These are phyloP conservation scores for Mesotaenium endlicherianum DNA, from an alignment of 139 green algal genomes.

Conservation along the genomic window DNA sequence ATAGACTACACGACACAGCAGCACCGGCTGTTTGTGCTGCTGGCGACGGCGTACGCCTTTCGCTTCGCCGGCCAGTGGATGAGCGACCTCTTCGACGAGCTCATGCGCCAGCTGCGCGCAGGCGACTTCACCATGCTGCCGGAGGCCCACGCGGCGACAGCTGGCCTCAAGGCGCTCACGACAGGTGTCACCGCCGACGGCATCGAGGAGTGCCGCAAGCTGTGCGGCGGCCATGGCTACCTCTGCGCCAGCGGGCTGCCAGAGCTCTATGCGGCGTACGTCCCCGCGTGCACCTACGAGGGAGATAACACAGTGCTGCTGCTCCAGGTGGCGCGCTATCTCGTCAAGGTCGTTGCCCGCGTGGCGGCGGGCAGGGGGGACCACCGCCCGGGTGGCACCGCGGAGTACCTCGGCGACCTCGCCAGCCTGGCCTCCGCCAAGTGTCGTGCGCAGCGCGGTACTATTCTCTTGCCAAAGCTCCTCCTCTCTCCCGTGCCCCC, in stretches of 20 bases:
- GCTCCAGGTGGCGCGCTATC: constrained; percentile 42
- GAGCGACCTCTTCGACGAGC: constrained; percentile 70
- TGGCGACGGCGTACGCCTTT: constrained; percentile 80
- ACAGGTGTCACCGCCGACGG: constrained; percentile 55
- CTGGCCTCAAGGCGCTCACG: constrained; percentile 73
- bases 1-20: constrained; percentile 91
- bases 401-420: constrained; percentile 9
- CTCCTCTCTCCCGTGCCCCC: not conserved
- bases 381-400: not conserved
- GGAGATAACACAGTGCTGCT: constrained; percentile 50
- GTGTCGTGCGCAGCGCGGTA: not conserved
- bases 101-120: constrained; percentile 66
- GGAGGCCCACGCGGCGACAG: constrained; percentile 83
- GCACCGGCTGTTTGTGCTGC: constrained; percentile 74
- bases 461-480: not conserved
- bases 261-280: constrained; percentile 28
- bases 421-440: not conserved
- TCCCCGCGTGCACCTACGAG: constrained; percentile 39
- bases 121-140: constrained; percentile 80
- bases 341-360: constrained; percentile 17
- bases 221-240: constrained; percentile 84
- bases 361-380: not conserved
- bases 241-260: constrained; percentile 8
- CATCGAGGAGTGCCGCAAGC: constrained; percentile 74
- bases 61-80: constrained; percentile 77